Evolutionary conservation across 2,329 filamentous ascomycete species (phyloP).

Genomic region (Penicillium janthinellum): DNA sequence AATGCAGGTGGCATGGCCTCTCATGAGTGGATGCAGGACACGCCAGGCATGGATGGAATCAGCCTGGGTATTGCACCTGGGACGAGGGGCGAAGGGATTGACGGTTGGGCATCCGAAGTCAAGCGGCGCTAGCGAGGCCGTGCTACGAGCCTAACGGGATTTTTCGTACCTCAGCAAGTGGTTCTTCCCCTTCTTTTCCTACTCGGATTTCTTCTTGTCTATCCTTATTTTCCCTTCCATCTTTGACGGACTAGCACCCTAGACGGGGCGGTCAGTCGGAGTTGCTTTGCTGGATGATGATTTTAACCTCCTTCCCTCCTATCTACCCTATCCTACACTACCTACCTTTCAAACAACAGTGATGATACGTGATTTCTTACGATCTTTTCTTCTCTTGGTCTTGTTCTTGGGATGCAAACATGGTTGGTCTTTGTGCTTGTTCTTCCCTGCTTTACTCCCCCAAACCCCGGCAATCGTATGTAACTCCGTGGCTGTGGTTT

Average conservation of each 20-base stretch:
- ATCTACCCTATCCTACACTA: neutral
- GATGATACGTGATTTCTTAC: conserved; percentile 27
- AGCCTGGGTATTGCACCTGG: conserved; percentile 76
- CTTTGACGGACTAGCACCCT: conserved; percentile 9
- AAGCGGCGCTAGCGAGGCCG: conserved; percentile 66
- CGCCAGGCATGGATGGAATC: conserved; percentile 82
- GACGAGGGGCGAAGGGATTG: conserved; percentile 85
- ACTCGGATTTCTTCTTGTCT: neutral
- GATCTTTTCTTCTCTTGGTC: conserved; percentile 28
- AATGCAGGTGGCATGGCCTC: conserved; percentile 96
- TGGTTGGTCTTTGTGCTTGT: conserved; percentile 22
- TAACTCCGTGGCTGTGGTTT: conserved; percentile 5
- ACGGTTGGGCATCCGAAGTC: conserved; percentile 88
- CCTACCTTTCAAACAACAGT: conserved; percentile 6
- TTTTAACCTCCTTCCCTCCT: neutral
- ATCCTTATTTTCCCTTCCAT: conserved; percentile 1
- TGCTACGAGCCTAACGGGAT: conserved; percentile 1
- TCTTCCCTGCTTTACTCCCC: conserved; percentile 13
- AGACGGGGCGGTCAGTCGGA: conserved; percentile 16
- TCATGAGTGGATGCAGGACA: conserved; percentile 79
- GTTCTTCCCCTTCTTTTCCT: neutral
- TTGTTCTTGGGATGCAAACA: conserved; percentile 27
- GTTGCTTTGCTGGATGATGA: conserved; percentile 7
- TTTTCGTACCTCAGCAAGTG: conserved; percentile 14
- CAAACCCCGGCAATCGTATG: no score